Percentiles rank a stretch among this genome's conserved stretches.
phyloP scores from a whole-genome alignment of 495 filamentous ascomycete species.

The Neurospora sp. region DNA sequence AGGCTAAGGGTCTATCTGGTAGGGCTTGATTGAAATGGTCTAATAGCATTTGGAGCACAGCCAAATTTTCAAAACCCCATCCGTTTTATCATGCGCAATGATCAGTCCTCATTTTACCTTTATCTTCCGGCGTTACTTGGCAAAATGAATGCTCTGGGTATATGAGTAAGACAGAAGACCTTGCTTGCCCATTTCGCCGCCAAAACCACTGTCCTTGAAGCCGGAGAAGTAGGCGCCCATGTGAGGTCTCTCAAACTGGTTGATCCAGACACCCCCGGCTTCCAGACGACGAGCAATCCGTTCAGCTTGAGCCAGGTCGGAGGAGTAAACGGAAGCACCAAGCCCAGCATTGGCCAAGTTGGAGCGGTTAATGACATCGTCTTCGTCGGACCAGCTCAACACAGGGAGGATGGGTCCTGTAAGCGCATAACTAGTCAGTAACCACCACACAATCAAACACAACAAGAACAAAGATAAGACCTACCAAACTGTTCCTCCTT shows the following conservation, averaged over 20 bases:
- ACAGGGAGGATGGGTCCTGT: slow-evolving; percentile 43
- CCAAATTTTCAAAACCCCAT: not conserved
- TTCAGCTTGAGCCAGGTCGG: slow-evolving; percentile 39
- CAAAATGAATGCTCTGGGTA: slow-evolving; percentile 39
- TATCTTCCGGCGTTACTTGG: slow-evolving; percentile 15
- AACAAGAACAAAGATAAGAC: not conserved
- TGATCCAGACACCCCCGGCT: slow-evolving; percentile 51
- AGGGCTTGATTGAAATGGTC: not conserved
- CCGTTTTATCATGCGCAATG: not conserved
- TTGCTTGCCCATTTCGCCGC: slow-evolving; percentile 50
- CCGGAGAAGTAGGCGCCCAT: slow-evolving; percentile 52
- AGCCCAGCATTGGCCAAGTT: slow-evolving; percentile 49
- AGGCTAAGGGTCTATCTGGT: not conserved
- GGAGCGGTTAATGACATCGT: slow-evolving; percentile 46
- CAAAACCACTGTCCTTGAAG: slow-evolving; percentile 57
- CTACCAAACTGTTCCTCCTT: slow-evolving; percentile 42
- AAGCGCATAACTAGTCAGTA: not conserved
- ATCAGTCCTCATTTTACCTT: not conserved
- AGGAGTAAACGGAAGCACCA: slow-evolving; percentile 47
- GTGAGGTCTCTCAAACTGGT: slow-evolving; percentile 38
- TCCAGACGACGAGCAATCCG: slow-evolving; percentile 42
- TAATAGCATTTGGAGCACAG: not conserved
- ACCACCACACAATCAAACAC: not conserved
- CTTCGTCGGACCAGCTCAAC: slow-evolving; percentile 46
- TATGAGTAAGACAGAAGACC: slow-evolving; percentile 53